Evolutionary conservation across 306 rosid species (phyloP).

Genomic region (Astragalus membranaceus): DNA sequence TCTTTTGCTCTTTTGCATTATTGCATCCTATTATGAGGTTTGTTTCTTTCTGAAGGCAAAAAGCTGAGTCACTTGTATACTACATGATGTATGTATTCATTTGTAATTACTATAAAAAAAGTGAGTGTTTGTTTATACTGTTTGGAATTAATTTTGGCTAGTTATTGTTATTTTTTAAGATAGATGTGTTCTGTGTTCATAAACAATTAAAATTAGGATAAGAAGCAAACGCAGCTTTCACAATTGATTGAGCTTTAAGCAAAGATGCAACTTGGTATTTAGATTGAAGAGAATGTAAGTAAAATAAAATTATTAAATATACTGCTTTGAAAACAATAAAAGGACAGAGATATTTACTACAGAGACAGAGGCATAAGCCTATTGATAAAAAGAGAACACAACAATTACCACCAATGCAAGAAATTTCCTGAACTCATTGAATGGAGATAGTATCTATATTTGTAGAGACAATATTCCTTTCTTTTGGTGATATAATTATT

Average conservation of each 20-base stretch:
- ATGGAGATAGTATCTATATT: no score
- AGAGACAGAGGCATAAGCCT: neutral
- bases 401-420: no score
- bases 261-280: constrained; percentile 26
- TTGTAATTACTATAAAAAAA: constrained; percentile 62
- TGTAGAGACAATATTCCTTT: neutral
- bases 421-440: no score
- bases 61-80: constrained; percentile 64
- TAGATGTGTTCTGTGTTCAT: neutral
- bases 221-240: constrained; percentile 21
- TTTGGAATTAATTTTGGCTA: constrained; percentile 1
- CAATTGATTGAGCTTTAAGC: constrained; percentile 37
- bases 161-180: neutral
- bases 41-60: constrained; percentile 47
- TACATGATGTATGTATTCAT: constrained; percentile 59
- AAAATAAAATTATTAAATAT: constrained; percentile 14
- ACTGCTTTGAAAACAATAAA: constrained; percentile 14
- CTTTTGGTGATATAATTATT: neutral
- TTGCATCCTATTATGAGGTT: constrained; percentile 52
- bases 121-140: constrained; percentile 57
- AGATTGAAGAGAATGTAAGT: constrained; percentile 24
- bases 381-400: neutral
- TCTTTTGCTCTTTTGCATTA: constrained; percentile 35
- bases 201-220: neutral
- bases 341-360: neutral